Evolutionary conservation across 2,329 filamentous ascomycete species (phyloP), one percentile per base, ranked within the genome.

Genomic region (Phyllosticta citriasiana): DNA sequence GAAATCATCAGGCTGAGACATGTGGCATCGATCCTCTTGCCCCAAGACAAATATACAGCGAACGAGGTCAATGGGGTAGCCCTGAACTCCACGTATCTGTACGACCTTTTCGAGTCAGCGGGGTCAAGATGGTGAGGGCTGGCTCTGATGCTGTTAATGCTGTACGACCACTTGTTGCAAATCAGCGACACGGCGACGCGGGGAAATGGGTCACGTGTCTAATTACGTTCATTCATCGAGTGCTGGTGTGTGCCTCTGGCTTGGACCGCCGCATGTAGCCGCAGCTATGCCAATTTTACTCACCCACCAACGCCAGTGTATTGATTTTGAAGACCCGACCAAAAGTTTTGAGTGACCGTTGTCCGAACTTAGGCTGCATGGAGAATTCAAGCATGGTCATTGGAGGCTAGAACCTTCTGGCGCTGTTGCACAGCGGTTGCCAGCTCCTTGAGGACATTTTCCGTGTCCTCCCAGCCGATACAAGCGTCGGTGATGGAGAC

Each of bases 401-500:
- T 72, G 25, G 65, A 62, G 58, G 67, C 68, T 53, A 71, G 69
- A 57, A 78, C 71, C 65, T 80, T 82, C 73, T 89, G 83, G 69
- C 91, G 83, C 72, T 87, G 83, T 72, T 86, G 86, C 59, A 97
- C 90, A 27, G 91, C 89, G 59, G 86, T 82, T 19, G 93, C 93
- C 53, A 99, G 83, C 57, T 80, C 80, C 66, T 88, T 87, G 10
- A 97, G 84, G 1, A 93, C 88, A 0, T 78, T 77, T 68, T 92
- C 87, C 3, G 94, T 97, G 68, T 95, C 90, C 65, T 93, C 85
- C 93, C 92, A 97, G 75, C 86, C 82, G 72, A 99, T 97, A 77
- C 94, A 99, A 56, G 94, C 93, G 76, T 99, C 94, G 0, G 94
- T 99, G 74, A 97, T 97, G 74, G 89, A 94, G 71, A 97, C 89